These are phyloP conservation scores for Panicum hallii DNA, from an alignment of 202 grass and related monocot species.

Conservation along the genomic window DNA sequence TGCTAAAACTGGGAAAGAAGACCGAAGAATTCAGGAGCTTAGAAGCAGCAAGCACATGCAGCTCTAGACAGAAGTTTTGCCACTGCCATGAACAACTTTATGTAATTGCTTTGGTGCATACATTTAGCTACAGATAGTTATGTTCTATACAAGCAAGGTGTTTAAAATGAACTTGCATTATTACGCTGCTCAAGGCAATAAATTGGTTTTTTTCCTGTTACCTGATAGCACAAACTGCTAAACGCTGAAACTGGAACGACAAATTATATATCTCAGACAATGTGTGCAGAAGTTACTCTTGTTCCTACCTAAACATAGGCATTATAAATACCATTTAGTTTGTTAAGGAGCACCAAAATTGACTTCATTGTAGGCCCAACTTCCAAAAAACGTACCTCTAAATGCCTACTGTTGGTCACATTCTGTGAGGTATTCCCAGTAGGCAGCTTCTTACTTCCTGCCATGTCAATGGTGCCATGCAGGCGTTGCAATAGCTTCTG, in stretches of 20 bases:
- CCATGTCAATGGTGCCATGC: slow-evolving; percentile 68
- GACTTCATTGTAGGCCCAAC: slow-evolving; percentile 17
- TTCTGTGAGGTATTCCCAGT: slow-evolving; percentile 71
- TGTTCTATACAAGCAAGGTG: background rate
- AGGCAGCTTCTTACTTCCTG: slow-evolving; percentile 63
- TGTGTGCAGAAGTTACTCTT: slow-evolving; percentile 12
- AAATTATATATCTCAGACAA: slow-evolving; percentile 17
- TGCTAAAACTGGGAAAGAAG: slow-evolving; percentile 14
- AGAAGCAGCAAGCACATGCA: slow-evolving; percentile 31
- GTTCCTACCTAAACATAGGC: slow-evolving; percentile 20
- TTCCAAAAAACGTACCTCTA: slow-evolving; percentile 67
- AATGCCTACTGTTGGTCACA: slow-evolving; percentile 69
- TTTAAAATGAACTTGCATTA: background rate
- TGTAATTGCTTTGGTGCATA: background rate
- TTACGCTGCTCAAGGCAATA: background rate
- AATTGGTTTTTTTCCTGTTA: background rate
- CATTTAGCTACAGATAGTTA: background rate
- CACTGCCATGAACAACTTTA: background rate
- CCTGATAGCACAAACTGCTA: slow-evolving; percentile 24
- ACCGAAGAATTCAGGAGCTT: slow-evolving; percentile 20
- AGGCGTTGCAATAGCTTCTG: slow-evolving; percentile 92
- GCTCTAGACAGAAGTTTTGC: slow-evolving; percentile 18
- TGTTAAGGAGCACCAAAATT: slow-evolving; percentile 10
- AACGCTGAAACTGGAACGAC: slow-evolving; percentile 3
- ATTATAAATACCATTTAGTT: slow-evolving; percentile 10